Conservation (phyloP, 2,329 filamentous ascomycete species). For the Xylariaceae sp. region DNA sequence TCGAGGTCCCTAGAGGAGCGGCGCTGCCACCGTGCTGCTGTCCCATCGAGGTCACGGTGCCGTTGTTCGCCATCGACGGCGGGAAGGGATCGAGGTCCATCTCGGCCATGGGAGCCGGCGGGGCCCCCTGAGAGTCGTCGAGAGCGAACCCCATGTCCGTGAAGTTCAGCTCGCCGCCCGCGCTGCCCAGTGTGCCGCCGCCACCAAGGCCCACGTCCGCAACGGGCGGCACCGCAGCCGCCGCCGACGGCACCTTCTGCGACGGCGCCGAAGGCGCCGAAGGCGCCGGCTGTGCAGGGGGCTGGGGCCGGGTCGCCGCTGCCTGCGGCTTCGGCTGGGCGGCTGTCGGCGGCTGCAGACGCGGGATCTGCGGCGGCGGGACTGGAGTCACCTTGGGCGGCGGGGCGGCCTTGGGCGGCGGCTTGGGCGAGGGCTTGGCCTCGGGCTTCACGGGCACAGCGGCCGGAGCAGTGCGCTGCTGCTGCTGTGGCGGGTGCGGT, state of each 20-base stretch:
- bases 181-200: constrained; percentile 7
- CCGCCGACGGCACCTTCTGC: constrained; percentile 13
- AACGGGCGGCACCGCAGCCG: constrained; percentile 5
- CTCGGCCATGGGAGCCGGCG: constrained; percentile 27
- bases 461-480: too few relatives aligned
- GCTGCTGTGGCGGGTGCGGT: constrained; percentile 7
- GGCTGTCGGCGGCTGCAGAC: constrained; percentile 13
- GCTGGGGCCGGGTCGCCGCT: constrained; percentile 9
- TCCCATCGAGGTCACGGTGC: too few relatives aligned
- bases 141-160: constrained; percentile 51
- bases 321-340: constrained; percentile 12
- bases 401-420: constrained; percentile 13
- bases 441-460: constrained; percentile 22
- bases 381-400: constrained; percentile 19
- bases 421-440: constrained; percentile 21
- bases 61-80: constrained; percentile 18
- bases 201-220: background rate
- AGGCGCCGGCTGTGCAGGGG: constrained; percentile 14
- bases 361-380: constrained; percentile 20
- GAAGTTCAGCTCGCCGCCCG: constrained; percentile 38
- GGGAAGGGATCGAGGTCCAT: constrained; percentile 41
- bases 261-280: constrained; percentile 16
- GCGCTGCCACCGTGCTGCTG: too few relatives aligned
- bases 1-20: too few relatives aligned
- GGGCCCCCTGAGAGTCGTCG: constrained; percentile 21